phyloP scores from a whole-genome alignment of 2,329 filamentous ascomycete species.

The Botrytis tulipae region DNA sequence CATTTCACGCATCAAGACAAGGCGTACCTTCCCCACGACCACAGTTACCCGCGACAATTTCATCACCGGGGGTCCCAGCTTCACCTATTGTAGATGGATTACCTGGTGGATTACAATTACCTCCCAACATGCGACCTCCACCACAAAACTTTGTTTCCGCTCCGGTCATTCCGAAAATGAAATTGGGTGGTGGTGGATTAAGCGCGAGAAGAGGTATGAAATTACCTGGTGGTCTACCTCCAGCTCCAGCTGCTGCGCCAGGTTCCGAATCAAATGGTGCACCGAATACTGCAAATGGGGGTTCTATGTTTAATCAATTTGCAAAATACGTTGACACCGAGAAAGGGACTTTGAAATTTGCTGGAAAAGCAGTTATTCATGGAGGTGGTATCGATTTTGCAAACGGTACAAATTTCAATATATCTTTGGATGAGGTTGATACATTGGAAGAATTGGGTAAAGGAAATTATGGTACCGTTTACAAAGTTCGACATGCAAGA shows the following conservation, averaged over 20 bases:
- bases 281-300: slow-evolving; percentile 24
- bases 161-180: slow-evolving; percentile 45
- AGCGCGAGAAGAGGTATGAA: slow-evolving; percentile 67
- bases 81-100: slow-evolving; percentile 41
- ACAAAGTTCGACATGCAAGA: slow-evolving; percentile 87
- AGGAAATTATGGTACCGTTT: slow-evolving; percentile 97
- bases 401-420: slow-evolving; percentile 84
- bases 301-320: slow-evolving; percentile 63
- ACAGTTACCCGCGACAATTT: slow-evolving; percentile 35
- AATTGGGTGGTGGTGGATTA: slow-evolving; percentile 55
- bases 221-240: slow-evolving; percentile 46
- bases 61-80: slow-evolving; percentile 36
- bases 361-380: slow-evolving; percentile 87
- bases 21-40: slow-evolving; percentile 42
- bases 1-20: slow-evolving; percentile 64
- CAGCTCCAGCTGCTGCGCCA: slow-evolving; percentile 25
- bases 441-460: slow-evolving; percentile 92
- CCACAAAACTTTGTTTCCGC: slow-evolving; percentile 50
- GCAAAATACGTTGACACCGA: slow-evolving; percentile 87
- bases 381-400: slow-evolving; percentile 89
- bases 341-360: slow-evolving; percentile 80
- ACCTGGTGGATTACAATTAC: slow-evolving; percentile 44
- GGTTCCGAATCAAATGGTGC: slow-evolving; percentile 27
- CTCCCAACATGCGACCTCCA: slow-evolving; percentile 47
- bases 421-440: slow-evolving; percentile 94